These are phyloP conservation scores for Aspergillus alliaceus DNA, from an alignment of 2,329 filamentous ascomycete genomes.

Conservation along the genomic window DNA sequence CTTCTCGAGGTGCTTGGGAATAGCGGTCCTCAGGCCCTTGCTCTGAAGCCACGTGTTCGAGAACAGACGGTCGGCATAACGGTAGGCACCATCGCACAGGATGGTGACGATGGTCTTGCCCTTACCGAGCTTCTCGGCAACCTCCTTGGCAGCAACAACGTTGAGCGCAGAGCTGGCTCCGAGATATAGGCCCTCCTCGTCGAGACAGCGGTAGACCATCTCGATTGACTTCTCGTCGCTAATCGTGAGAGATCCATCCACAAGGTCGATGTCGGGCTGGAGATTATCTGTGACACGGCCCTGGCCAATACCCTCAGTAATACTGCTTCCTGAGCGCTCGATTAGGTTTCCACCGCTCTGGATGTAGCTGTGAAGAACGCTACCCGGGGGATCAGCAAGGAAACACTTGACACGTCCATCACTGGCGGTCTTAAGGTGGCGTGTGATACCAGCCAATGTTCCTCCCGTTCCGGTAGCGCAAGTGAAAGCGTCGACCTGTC, in stretches of 20 bases:
- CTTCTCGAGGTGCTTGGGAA: slow-evolving; percentile 83
- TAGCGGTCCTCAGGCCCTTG: slow-evolving; percentile 77
- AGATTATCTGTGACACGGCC: slow-evolving; percentile 96
- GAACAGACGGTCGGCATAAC: slow-evolving; percentile 93
- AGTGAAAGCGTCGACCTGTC: slow-evolving; percentile 88
- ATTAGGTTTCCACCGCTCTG: slow-evolving; percentile 76
- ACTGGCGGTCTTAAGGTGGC: slow-evolving; percentile 82
- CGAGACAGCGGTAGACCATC: slow-evolving; percentile 95
- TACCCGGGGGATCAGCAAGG: slow-evolving; percentile 91
- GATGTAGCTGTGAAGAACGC: slow-evolving; percentile 90
- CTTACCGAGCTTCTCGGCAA: slow-evolving; percentile 84
- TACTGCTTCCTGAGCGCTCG: slow-evolving; percentile 82
- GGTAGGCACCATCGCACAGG: slow-evolving; percentile 93
- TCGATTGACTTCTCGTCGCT: slow-evolving; percentile 91
- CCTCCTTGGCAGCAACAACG: slow-evolving; percentile 91
- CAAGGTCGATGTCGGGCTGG: slow-evolving; percentile 74
- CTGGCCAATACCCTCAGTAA: slow-evolving; percentile 97
- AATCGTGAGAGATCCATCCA: slow-evolving; percentile 84
- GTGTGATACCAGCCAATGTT: slow-evolving; percentile 83
- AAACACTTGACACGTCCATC: slow-evolving; percentile 79
- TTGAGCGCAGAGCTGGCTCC: slow-evolving; percentile 93
- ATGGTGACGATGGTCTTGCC: slow-evolving; percentile 92
- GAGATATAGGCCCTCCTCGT: slow-evolving; percentile 93
- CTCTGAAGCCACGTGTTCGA: slow-evolving; percentile 84
- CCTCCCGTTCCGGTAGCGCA: slow-evolving; percentile 92